Percentiles rank a stretch among this genome's conserved stretches.
Evolutionary conservation across 306 rosid genomes (phyloP).

Genomic region (Sophora flavescens): DNA sequence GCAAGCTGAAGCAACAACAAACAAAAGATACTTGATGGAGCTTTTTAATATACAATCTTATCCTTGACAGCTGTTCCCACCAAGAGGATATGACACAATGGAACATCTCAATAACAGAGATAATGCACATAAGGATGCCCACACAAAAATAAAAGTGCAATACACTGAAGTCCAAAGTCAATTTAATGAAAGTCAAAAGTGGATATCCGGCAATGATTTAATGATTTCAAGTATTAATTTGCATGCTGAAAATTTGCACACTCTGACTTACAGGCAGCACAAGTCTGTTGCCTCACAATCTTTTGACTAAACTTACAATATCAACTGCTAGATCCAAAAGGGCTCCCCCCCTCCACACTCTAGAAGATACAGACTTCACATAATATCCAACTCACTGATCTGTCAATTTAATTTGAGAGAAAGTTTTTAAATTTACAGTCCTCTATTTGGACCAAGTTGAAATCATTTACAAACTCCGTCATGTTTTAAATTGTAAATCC

Average conservation of each 20-base stretch:
- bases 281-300: slow-evolving; percentile 5
- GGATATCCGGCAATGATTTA: background rate
- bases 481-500: slow-evolving; percentile 20
- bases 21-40: background rate
- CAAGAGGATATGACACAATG: background rate
- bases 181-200: background rate
- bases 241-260: slow-evolving; percentile 25
- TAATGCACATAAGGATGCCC: background rate
- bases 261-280: background rate
- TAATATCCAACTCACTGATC: background rate
- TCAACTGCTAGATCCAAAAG: background rate
- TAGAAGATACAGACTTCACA: slow-evolving; percentile 8
- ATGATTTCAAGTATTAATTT: slow-evolving; percentile 10
- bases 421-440: background rate
- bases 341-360: background rate
- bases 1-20: slow-evolving; percentile 30
- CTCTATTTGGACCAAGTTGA: slow-evolving; percentile 9
- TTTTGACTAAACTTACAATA: background rate
- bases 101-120: slow-evolving; percentile 12
- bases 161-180: background rate
- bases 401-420: background rate
- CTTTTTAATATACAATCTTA: background rate
- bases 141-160: slow-evolving; percentile 16
- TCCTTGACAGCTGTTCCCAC: slow-evolving; percentile 19
- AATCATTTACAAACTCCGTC: background rate